phyloP scores from a whole-genome alignment of 768 basidiomycete genomes.

The Heimioporus sp. region DNA sequence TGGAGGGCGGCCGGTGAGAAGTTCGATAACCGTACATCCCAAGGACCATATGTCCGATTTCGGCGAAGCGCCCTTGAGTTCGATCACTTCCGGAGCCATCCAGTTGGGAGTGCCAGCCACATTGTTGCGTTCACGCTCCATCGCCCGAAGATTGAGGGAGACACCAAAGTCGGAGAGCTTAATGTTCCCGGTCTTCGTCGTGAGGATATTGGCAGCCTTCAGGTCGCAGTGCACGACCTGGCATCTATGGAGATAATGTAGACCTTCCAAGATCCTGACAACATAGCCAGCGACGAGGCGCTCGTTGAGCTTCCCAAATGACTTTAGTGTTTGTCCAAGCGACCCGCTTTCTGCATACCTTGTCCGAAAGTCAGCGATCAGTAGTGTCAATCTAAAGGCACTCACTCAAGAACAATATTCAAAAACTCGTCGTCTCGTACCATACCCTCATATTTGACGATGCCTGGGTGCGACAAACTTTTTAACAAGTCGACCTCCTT shows the following conservation, averaged over 20 bases:
- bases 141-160: conserved; percentile 89
- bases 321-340: conserved; percentile 86
- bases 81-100: conserved; percentile 99
- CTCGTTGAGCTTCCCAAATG: conserved; percentile 93
- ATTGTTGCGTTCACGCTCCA: conserved; percentile 82
- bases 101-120: conserved; percentile 96
- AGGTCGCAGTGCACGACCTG: conserved; percentile 97
- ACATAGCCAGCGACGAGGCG: conserved; percentile 89
- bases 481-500: conserved; percentile 92
- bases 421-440: conserved; percentile 83
- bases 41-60: conserved; percentile 97
- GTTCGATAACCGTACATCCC: conserved; percentile 91
- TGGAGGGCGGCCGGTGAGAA: conserved; percentile 89
- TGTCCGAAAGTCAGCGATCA: conserved; percentile 15
- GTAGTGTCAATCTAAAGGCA: background rate
- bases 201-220: conserved; percentile 98
- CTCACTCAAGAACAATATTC: conserved; percentile 93
- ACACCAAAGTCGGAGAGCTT: conserved; percentile 98
- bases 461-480: conserved; percentile 87
- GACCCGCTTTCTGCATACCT: conserved; percentile 98
- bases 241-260: conserved; percentile 87
- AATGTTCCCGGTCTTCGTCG: conserved; percentile 95
- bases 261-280: conserved; percentile 93
- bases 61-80: conserved; percentile 88
- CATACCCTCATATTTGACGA: conserved; percentile 98